Conservation (phyloP, 2,329 filamentous ascomycete species). For the Cladosporium sp. region DNA sequence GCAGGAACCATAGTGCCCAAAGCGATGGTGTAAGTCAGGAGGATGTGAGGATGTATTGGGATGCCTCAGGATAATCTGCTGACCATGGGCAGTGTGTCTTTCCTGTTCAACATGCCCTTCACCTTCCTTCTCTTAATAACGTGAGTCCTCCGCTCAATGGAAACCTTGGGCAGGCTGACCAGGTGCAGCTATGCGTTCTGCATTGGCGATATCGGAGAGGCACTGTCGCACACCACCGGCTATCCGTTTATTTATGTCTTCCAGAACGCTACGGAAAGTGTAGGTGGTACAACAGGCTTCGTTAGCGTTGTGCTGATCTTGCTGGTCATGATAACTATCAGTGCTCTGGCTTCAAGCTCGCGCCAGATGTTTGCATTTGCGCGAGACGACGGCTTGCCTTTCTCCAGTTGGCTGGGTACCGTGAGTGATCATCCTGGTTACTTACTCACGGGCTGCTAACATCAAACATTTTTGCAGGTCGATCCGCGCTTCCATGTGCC, state of each 20-base stretch:
- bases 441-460: background rate
- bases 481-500: conserved; percentile 20
- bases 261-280: conserved; percentile 27
- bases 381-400: conserved; percentile 36
- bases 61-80: background rate
- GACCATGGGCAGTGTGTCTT: conserved; percentile 25
- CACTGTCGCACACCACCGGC: conserved; percentile 20
- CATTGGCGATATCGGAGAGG: conserved; percentile 30
- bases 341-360: conserved; percentile 36
- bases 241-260: conserved; percentile 35
- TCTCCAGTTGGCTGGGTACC: conserved; percentile 29
- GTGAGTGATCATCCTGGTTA: background rate
- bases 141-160: background rate
- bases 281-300: conserved; percentile 9
- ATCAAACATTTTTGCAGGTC: conserved; percentile 7
- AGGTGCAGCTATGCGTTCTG: conserved; percentile 29
- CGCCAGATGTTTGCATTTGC: conserved; percentile 38
- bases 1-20: conserved; percentile 38
- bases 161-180: background rate
- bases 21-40: conserved; percentile 32
- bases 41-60: too few species aligned
- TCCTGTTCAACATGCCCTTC: conserved; percentile 31
- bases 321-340: conserved; percentile 37
- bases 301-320: conserved; percentile 30
- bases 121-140: conserved; percentile 29